Base-by-base conservation (phyloP, 805 yeast species). In the Saturnispora hagleri region DNA sequence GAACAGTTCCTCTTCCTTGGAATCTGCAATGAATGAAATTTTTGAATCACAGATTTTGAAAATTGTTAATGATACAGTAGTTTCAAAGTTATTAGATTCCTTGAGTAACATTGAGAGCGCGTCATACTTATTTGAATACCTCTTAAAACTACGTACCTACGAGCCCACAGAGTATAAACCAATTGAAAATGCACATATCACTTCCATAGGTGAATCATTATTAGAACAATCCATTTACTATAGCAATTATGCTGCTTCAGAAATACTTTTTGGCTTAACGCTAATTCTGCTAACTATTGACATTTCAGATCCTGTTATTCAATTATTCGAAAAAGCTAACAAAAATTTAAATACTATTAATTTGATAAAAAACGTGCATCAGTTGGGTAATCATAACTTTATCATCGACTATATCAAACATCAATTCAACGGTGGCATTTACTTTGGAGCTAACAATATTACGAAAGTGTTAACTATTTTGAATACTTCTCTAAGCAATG, bases 1-100 rank as follows among this genome's bases (percentile, higher is more conserved):
- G 10, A 66, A 69, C 7, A 63, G 72, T 10, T 69, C 71, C 15
- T n/a, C n/a, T 34, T 65, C 67, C 7, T 26, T 65, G 60, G 41
- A 68, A 61, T 40, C 59, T 57, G 36, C 66, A 62, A 54, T 70
- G 78, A 28, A 63, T 63, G 8, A 60, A 5, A 66, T 78, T 5
- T 77, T 80, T 54, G 72, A 73, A 33, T 54, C 66, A 0, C 57
- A 67, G 17, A 65, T 83, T 46, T 65, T 74, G 10, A 60, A 67
- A 3, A 67, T 68, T 48, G 66, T 81, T 49, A 73, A 74, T 53
- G 64, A 69, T 35, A 55, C 63, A 1, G 67, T 69, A 35, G 62
- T 74, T 35, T 57, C 67, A 33, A 67, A 60, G 8, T 59, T 79
- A n/a, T 68, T 76, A 35, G 55, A 52, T 18, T 46, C 58, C 4